A percentile compares a stretch with the other conserved stretches of the same genome.
These are phyloP conservation scores for Phytophthora hibernalis DNA, from an alignment of 352 stramenopile species.

Conservation along the genomic window DNA sequence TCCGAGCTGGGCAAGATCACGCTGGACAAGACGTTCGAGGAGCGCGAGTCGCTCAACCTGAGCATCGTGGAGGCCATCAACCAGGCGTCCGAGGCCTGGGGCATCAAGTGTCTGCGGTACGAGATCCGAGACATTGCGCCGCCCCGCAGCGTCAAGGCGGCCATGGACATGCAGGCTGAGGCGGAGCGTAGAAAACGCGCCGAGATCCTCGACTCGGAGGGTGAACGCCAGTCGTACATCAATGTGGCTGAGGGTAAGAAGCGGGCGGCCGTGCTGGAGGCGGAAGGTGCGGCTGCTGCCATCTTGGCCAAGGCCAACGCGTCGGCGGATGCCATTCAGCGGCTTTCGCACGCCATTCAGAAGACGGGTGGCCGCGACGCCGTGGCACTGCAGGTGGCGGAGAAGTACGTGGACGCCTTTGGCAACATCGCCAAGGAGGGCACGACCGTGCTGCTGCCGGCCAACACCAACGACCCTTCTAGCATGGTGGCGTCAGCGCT, in stretches of 20 bases:
- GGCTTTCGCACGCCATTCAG: slow-evolving; percentile 76
- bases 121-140: slow-evolving; percentile 93
- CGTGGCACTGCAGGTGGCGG: slow-evolving; percentile 86
- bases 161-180: slow-evolving; percentile 95
- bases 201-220: slow-evolving; percentile 93
- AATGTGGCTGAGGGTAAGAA: slow-evolving; percentile 93
- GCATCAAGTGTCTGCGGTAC: slow-evolving; percentile 92
- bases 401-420: slow-evolving; percentile 94
- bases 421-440: slow-evolving; percentile 90
- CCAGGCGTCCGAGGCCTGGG: slow-evolving; percentile 90
- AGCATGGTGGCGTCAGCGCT: slow-evolving; percentile 92
- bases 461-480: slow-evolving; percentile 85
- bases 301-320: slow-evolving; percentile 86
- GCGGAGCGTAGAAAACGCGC: slow-evolving; percentile 92
- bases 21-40: slow-evolving; percentile 94
- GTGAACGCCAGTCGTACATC: slow-evolving; percentile 89
- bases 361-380: slow-evolving; percentile 77
- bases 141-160: slow-evolving; percentile 84
- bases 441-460: slow-evolving; percentile 86
- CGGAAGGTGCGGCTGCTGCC: slow-evolving; percentile 85
- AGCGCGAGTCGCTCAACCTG: slow-evolving; percentile 92
- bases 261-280: slow-evolving; percentile 83
- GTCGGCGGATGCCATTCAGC: slow-evolving; percentile 82
- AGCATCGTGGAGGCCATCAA: slow-evolving; percentile 93
- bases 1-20: slow-evolving; percentile 94